Conservation (phyloP, 1,284 basidiomycete species). For the Ganoderma sp. region DNA sequence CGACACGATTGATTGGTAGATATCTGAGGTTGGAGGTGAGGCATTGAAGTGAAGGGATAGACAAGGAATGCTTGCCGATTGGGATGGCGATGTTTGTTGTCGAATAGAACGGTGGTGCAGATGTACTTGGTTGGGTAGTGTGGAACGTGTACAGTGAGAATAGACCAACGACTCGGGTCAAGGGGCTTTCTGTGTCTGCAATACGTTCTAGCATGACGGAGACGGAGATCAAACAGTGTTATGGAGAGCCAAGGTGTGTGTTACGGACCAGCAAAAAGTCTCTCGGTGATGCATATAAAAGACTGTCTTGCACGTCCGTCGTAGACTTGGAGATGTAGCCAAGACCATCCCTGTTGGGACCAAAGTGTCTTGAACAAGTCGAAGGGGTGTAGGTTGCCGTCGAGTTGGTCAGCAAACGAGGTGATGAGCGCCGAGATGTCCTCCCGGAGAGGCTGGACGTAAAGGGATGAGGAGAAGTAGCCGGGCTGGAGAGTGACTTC, state of each 20-base stretch:
- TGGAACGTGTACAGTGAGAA: constrained; percentile 75
- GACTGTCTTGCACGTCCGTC: constrained; percentile 65
- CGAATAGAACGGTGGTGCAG: constrained; percentile 54
- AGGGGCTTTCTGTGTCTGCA: constrained; percentile 51
- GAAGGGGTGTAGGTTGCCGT: constrained; percentile 55
- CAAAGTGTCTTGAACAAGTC: constrained; percentile 70
- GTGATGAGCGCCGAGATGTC: constrained; percentile 62
- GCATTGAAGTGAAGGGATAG: constrained; percentile 8
- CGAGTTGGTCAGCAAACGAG: constrained; percentile 55
- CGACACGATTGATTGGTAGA: constrained; percentile 51
- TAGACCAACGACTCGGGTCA: constrained; percentile 60
- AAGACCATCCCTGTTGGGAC: constrained; percentile 71
- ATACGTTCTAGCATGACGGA: constrained; percentile 55
- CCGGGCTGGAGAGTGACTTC: constrained; percentile 68
- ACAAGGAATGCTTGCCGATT: constrained; percentile 51
- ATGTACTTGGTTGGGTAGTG: constrained; percentile 62
- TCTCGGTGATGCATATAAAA: constrained; percentile 60
- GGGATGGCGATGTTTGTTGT: constrained; percentile 60
- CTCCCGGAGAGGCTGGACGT: constrained; percentile 65
- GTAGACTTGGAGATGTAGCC: constrained; percentile 73
- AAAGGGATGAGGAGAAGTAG: constrained; percentile 78
- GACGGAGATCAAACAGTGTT: neutral
- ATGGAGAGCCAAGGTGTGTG: neutral
- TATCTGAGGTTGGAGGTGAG: constrained; percentile 50
- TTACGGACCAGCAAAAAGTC: constrained; percentile 69